Evolutionary conservation across 257 asterid species (phyloP).

Genomic region (Przewalskia tangutica): DNA sequence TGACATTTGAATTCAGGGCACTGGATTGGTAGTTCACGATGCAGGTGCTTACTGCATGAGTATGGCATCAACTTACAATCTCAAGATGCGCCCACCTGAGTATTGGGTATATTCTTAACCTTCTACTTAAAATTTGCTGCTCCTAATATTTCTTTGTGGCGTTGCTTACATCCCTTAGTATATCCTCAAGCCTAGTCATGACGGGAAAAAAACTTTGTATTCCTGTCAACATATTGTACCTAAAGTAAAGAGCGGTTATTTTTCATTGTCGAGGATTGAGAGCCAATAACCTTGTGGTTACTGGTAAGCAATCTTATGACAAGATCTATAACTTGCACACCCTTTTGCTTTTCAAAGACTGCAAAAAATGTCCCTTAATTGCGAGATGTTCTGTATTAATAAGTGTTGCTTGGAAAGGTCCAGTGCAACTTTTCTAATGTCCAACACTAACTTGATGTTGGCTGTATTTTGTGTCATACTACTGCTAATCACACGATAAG

Average conservation of each 20-base stretch:
- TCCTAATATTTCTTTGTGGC: background rate
- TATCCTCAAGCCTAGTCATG: background rate
- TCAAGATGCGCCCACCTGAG: conserved; percentile 98
- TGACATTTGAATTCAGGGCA: conserved; percentile 42
- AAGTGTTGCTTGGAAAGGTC: background rate
- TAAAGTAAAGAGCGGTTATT: background rate
- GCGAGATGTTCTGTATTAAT: background rate
- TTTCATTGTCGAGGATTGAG: background rate
- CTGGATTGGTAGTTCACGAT: conserved; percentile 92
- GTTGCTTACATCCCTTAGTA: background rate
- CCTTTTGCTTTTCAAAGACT: background rate
- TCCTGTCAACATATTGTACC: background rate
- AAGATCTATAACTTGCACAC: background rate
- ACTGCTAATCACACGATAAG: background rate
- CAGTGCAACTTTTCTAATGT: background rate
- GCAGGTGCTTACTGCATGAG: conserved; percentile 99
- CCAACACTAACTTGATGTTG: background rate
- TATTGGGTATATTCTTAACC: conserved; percentile 54
- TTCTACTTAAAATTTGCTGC: background rate
- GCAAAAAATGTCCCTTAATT: background rate
- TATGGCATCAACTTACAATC: conserved; percentile 98
- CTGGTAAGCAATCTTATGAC: background rate
- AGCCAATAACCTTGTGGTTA: background rate
- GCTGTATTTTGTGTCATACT: background rate
- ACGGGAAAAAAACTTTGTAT: background rate